phyloP scores from a whole-genome alignment of 2,329 filamentous ascomycete species.

The Ceratocystis colombiana region DNA sequence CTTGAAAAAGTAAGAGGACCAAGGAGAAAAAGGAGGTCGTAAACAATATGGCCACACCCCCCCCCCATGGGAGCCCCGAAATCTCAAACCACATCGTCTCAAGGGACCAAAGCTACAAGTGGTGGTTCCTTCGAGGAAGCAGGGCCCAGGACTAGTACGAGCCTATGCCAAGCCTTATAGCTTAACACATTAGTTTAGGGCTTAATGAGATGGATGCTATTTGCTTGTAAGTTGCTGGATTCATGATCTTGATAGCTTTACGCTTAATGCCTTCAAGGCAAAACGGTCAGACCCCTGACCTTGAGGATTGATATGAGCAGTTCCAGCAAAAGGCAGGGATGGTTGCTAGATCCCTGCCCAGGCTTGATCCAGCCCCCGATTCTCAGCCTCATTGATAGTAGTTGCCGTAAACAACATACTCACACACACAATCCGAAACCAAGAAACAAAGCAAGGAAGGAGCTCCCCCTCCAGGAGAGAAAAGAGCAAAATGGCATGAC shows the following conservation, averaged over 20 bases:
- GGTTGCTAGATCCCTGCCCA: not conserved
- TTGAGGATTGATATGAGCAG: not conserved
- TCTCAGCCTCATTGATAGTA: not conserved
- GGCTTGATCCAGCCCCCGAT: not conserved
- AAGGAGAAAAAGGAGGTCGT: not conserved
- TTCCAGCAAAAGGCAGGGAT: not conserved
- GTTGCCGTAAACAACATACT: conserved; percentile 6
- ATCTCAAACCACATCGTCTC: conserved; percentile 14
- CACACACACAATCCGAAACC: not conserved
- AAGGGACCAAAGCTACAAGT: not conserved
- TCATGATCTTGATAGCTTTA: no score
- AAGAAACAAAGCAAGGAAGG: not conserved
- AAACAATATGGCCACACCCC: not conserved
- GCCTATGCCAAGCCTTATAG: not conserved
- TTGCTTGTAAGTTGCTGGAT: no score
- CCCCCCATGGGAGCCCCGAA: not conserved
- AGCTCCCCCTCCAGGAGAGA: not conserved
- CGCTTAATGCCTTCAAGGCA: no score
- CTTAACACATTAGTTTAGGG: not conserved
- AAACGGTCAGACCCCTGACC: no score
- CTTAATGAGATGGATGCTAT: not conserved
- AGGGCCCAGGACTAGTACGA: not conserved
- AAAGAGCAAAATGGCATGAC: not conserved
- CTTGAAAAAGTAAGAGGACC: not conserved
- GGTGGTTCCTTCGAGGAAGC: not conserved